phyloP scores from a whole-genome alignment of 2,329 filamentous ascomycete species.

The Talaromyces atroroseus region DNA sequence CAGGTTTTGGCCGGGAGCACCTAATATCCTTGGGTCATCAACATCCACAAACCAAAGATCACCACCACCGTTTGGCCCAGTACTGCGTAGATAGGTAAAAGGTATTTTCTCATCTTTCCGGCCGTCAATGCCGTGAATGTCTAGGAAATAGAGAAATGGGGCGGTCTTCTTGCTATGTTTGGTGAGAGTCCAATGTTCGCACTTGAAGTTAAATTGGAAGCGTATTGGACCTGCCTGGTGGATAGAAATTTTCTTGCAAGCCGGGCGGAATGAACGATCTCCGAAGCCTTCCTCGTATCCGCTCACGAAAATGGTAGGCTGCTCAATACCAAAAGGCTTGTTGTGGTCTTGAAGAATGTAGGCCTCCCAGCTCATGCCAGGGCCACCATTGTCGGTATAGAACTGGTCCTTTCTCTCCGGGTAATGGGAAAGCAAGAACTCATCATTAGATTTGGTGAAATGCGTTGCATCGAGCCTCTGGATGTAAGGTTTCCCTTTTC shows the following conservation, averaged over 20 bases:
- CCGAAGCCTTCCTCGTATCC: conserved; percentile 46
- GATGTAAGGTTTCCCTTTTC: conserved; percentile 54
- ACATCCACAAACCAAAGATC: conserved; percentile 80
- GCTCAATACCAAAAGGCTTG: conserved; percentile 39
- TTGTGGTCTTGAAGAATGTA: conserved; percentile 63
- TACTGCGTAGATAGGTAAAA: conserved; percentile 49
- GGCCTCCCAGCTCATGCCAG: conserved; percentile 67
- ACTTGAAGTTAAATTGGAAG: conserved; percentile 75
- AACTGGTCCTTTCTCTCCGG: conserved; percentile 64
- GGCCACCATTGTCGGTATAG: conserved; percentile 66
- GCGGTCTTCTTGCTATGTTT: conserved; percentile 57
- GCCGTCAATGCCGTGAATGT: conserved; percentile 61
- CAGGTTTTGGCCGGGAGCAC: conserved; percentile 63
- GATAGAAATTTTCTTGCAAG: conserved; percentile 55
- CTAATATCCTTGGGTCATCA: conserved; percentile 54
- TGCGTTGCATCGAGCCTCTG: conserved; percentile 60
- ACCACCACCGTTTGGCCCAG: conserved; percentile 56
- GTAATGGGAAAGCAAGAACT: conserved; percentile 77
- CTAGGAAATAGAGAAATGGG: conserved; percentile 64
- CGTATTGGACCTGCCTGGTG: conserved; percentile 55
- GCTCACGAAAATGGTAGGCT: conserved; percentile 43
- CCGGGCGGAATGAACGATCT: conserved; percentile 58
- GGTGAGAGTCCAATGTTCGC: conserved; percentile 76
- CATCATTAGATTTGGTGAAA: conserved; percentile 64
- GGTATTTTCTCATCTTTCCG: conserved; percentile 62